Evolutionary conservation across 2,329 filamentous ascomycete species (phyloP), one percentile per base, ranked within the genome.

Genomic region (Diaporthe citrichinensis): DNA sequence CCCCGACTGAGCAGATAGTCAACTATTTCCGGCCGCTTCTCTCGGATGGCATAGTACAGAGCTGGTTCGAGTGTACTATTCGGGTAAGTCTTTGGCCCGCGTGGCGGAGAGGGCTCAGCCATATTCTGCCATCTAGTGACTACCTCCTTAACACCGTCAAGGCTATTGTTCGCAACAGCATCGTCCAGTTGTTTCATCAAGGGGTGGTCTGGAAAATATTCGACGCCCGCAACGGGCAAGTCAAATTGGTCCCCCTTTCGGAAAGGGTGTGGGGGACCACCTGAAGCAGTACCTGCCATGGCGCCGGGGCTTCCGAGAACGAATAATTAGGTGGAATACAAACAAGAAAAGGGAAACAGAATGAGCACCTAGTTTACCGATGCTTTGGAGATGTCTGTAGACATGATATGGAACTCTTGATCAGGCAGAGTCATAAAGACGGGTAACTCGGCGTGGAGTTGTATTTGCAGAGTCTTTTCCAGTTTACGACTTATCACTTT

Each of bases 191-290:
- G n/a, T 12, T 28, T 53, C n/a, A 53, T 53, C n/a, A 53, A 53
- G 2, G 51, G 51, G n/a, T 53, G n/a, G 10, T 53, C 51, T 17
- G 51, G 51, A 15, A 53, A 53, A 53, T 53, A 53, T 53, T 53
- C 12, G n/a, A 53, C n/a, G 12, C 51, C 51, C 28, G 51, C n/a
- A 25, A 53, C 51, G n/a, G 51, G 51, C 12, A 28, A 28, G 12
- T 53, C 51, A 53, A 53, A 53, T 53, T 53, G 51, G 51, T 53
- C 51, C 14, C 51, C 51, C n/a, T 53, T 53, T 15, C 51, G 51
- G n/a, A 53, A 53, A 6, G 51, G 51, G 51, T 53, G 51, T 53
- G 51, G 51, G n/a, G 51, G n/a, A 25, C 51, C 12, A 53, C n/a
- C n/a, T 53, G n/a, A 4, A 14, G 51, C n/a, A 28, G 51, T 0